A percentile compares a stretch with the other conserved stretches of the same genome.
Evolutionary conservation across 2,329 filamentous ascomycete species (phyloP).

Genomic region (Nannizziopsis barbatae): DNA sequence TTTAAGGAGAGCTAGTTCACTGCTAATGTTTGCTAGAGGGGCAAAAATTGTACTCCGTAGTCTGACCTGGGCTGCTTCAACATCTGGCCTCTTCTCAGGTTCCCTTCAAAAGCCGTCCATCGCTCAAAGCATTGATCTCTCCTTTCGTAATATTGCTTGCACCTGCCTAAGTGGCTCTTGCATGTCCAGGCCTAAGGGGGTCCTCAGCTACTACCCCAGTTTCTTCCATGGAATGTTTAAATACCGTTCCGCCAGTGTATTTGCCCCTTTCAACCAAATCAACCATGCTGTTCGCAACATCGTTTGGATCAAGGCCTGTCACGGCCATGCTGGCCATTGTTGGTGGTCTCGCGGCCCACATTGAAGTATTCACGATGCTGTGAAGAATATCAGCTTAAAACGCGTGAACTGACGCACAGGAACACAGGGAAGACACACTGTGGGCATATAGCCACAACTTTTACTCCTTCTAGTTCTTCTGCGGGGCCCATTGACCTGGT

Average conservation of each 20-base stretch:
- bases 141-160: no score
- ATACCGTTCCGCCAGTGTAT: conserved; percentile 18
- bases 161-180: no score
- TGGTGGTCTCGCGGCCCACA: conserved; percentile 18
- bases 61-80: no score
- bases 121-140: no score
- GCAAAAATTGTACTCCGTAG: no score
- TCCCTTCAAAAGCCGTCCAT: no score
- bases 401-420: not conserved
- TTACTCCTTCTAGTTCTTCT: conserved; percentile 26
- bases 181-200: no score
- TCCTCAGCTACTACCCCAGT: not conserved
- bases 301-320: conserved; percentile 15
- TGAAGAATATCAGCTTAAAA: not conserved
- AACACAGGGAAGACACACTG: conserved; percentile 16
- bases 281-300: conserved; percentile 22
- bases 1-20: no score
- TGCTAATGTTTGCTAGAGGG: no score
- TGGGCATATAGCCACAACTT: conserved; percentile 26
- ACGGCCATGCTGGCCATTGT: not conserved
- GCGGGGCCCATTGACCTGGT: conserved; percentile 26
- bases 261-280: conserved; percentile 19
- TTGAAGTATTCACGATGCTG: conserved; percentile 20
- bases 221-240: not conserved
- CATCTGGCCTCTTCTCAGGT: no score